Percentiles rank a stretch among this genome's conserved stretches.
phyloP scores from a whole-genome alignment of 2,329 filamentous ascomycete species.

The Phialophora expanda region DNA sequence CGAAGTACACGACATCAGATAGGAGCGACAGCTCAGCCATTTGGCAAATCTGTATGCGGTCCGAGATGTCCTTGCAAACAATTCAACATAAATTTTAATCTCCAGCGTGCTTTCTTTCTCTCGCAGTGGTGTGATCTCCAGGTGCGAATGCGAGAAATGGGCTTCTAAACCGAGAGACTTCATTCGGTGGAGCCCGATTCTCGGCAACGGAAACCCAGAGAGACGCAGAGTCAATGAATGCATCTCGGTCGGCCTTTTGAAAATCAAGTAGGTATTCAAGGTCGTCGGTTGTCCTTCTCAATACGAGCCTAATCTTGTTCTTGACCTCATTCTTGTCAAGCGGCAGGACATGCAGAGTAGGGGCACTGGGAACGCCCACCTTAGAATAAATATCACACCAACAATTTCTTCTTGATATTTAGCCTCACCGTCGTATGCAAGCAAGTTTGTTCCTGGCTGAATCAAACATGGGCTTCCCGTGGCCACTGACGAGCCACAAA shows the following conservation, averaged over 20 bases:
- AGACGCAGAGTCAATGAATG: neutral
- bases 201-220: neutral
- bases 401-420: neutral
- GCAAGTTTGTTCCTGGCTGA: neutral
- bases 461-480: neutral
- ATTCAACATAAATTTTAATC: neutral
- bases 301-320: neutral
- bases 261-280: neutral
- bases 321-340: neutral
- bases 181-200: neutral
- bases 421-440: neutral
- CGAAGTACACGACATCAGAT: neutral
- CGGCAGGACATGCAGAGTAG: neutral
- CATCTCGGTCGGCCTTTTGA: neutral
- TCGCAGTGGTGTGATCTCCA: neutral
- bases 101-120: neutral
- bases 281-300: neutral
- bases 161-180: neutral
- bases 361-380: neutral
- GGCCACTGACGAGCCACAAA: neutral
- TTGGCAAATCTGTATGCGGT: neutral
- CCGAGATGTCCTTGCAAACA: neutral
- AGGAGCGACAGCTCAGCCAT: neutral
- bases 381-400: neutral
- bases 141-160: conserved; percentile 3